phyloP scores from a whole-genome alignment of 2,329 filamentous ascomycete genomes.

The Pseudocercospora fijiensis region DNA sequence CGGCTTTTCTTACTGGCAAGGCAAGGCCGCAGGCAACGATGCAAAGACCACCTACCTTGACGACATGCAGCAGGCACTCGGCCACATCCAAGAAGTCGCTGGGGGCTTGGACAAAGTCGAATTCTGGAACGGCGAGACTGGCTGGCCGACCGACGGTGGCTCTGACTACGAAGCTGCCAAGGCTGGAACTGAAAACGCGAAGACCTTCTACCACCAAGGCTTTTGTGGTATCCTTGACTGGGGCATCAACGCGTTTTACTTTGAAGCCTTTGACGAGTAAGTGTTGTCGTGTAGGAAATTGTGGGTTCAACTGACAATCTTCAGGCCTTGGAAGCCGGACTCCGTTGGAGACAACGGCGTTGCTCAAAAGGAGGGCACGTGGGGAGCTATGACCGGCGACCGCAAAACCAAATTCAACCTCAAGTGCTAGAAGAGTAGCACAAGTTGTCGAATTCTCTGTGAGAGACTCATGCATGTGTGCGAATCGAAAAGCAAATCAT shows the following conservation, averaged over 20 bases:
- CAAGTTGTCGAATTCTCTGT: neutral
- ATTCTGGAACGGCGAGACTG: conserved; percentile 69
- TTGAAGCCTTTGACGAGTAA: conserved; percentile 69
- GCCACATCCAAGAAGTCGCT: conserved; percentile 60
- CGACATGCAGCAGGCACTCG: conserved; percentile 64
- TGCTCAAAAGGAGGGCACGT: conserved; percentile 62
- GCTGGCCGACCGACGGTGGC: conserved; percentile 63
- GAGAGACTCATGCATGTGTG: conserved; percentile 3
- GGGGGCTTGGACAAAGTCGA: conserved; percentile 57
- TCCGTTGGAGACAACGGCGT: conserved; percentile 63
- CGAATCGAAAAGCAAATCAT: conserved; percentile 6
- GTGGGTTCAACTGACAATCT: conserved; percentile 8
- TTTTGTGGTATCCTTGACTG: conserved; percentile 65
- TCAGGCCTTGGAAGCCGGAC: conserved; percentile 60
- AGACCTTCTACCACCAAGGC: conserved; percentile 59
- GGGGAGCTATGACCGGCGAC: conserved; percentile 63
- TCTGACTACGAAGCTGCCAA: conserved; percentile 61
- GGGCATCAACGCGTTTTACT: conserved; percentile 69
- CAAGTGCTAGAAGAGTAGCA: conserved; percentile 20
- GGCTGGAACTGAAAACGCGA: conserved; percentile 59
- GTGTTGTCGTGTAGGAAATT: neutral
- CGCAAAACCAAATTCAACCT: conserved; percentile 26
- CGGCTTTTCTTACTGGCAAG: conserved; percentile 73
- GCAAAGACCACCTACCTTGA: conserved; percentile 64
- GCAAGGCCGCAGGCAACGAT: conserved; percentile 47